These are phyloP conservation scores for Solanum sparsipilum DNA, from an alignment of 257 asterid genomes.

Conservation along the genomic window DNA sequence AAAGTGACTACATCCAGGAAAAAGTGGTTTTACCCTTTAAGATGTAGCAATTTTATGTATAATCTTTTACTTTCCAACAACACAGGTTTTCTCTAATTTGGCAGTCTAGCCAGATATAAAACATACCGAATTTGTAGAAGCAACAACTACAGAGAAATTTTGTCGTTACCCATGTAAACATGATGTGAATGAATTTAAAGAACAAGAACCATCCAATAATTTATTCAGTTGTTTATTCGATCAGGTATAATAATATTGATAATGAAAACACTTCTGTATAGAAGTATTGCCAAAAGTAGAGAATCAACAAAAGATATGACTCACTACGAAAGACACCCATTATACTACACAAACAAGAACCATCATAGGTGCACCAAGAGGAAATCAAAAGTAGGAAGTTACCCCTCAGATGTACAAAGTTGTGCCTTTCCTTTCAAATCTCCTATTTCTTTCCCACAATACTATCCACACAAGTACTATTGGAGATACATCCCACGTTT, in stretches of 20 bases:
- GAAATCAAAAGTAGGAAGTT: neutral
- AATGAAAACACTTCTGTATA: neutral
- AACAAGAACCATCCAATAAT: neutral
- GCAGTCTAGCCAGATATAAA: neutral
- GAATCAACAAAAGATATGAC: neutral
- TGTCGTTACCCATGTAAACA: neutral
- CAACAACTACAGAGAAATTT: neutral
- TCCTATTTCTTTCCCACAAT: neutral
- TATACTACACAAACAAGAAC: neutral
- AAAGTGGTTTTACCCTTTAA: neutral
- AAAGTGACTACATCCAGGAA: neutral
- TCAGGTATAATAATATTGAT: neutral
- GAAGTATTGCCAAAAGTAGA: neutral
- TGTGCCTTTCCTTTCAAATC: neutral
- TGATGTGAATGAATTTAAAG: neutral
- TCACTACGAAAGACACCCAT: neutral
- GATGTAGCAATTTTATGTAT: neutral
- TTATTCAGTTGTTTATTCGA: neutral
- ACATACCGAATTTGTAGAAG: neutral
- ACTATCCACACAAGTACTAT: neutral
- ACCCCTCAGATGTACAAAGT: neutral
- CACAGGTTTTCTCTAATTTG: neutral
- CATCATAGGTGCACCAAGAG: neutral
- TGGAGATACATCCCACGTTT: neutral
- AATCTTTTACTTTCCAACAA: neutral